phyloP scores from a whole-genome alignment of 2,329 filamentous ascomycete species.

The Trichoderma polysporum region DNA sequence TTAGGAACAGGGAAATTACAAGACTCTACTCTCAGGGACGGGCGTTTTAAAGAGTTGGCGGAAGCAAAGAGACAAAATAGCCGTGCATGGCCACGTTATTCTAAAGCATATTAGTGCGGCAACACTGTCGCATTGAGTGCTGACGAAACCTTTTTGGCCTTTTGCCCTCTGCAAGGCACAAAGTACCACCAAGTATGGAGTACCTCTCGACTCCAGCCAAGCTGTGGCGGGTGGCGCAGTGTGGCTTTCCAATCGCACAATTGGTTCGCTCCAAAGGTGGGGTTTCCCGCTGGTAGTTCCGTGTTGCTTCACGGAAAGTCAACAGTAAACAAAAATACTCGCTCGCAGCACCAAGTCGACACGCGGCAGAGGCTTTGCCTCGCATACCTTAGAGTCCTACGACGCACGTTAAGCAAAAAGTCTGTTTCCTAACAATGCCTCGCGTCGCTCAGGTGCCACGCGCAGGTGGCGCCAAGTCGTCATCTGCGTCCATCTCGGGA shows the following conservation, averaged over 20 bases:
- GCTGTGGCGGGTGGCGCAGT: slow-evolving; percentile 8
- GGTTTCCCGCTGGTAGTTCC: neutral
- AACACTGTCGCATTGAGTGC: slow-evolving; percentile 1
- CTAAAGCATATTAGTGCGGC: neutral
- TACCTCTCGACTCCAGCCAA: neutral
- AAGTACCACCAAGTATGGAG: neutral
- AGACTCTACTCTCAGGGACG: neutral
- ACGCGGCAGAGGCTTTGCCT: slow-evolving; percentile 18
- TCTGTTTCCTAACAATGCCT: slow-evolving; percentile 46
- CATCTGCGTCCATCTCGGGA: slow-evolving; percentile 46
- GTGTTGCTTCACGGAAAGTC: slow-evolving; percentile 3
- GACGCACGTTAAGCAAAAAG: neutral
- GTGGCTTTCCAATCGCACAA: neutral
- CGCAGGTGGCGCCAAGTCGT: slow-evolving; percentile 46
- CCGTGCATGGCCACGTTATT: neutral
- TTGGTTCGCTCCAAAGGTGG: neutral
- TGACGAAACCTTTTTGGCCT: neutral
- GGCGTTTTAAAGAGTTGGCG: neutral
- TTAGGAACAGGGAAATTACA: neutral
- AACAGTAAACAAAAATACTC: slow-evolving; percentile 16
- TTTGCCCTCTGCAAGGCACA: neutral
- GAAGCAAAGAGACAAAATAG: neutral
- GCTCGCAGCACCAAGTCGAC: neutral
- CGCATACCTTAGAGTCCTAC: neutral
- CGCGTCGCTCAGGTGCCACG: slow-evolving; percentile 57